Evolutionary conservation across 345 rosid genomes (phyloP), one percentile per base, ranked within the genome.

Genomic region (Atalantia buxifolia): DNA sequence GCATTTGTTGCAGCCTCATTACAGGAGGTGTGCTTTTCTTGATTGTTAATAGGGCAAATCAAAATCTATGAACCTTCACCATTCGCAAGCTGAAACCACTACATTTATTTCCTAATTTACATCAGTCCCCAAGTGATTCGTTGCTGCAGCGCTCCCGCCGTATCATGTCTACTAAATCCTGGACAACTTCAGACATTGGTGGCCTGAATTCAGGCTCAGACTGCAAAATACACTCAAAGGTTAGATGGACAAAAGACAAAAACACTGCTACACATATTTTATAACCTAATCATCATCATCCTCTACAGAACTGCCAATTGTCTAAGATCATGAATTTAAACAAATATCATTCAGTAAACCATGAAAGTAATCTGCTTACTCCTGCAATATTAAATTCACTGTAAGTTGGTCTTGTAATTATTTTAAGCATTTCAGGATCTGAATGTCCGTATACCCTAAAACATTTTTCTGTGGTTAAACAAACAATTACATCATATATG

Each of bases 141-240:
- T 87, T 80, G 78, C 89, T 87, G 60, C 83, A 89, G 25, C 88
- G 90, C 82, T 93, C 97, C 82, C 93, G 86, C 76, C 90, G 78
- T 71, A 93, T 89, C 91, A 97, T 93, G 87, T 88, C 93, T 77
- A 78, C 56, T 53, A 97, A 90, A 83, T 97, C 98, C 85, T 97
- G 99, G 63, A 94, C 99, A 68, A 97, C 99, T 84, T 86, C 94
- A 50, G 98, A 93, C 99, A 97, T 93, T 56, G 60, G 86, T 5
- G 98, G 93, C 89, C 99, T 87, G 82, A 87, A 97, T 76, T 88
- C 90, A 40, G 98, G 99, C 72, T 88, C 86, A 71, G 92, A 83
- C 98, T 96, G 90, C 81, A 85, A 76, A 55, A 81, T 7, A 31
- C 22, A 27, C 16, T 21, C 48, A 3, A 8, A 69, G 22, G 57